These are phyloP conservation scores for Leersia perrieri DNA, from an alignment of 176 grass and related monocot genomes.

Conservation along the genomic window DNA sequence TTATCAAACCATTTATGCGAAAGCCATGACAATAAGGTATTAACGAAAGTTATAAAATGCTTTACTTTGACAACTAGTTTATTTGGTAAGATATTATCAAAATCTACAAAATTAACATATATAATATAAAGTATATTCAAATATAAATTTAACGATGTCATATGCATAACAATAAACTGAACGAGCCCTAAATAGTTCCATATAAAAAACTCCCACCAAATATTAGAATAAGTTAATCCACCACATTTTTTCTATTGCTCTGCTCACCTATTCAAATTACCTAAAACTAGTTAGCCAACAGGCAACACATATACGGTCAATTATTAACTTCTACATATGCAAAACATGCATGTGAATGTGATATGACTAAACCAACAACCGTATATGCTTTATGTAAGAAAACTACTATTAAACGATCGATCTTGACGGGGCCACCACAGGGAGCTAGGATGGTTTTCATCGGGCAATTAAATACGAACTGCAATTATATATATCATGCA, in stretches of 20 bases:
- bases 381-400: background rate
- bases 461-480: background rate
- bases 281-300: background rate
- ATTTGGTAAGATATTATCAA: no score
- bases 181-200: no score
- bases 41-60: no score
- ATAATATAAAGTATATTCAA: no score
- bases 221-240: background rate
- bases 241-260: background rate
- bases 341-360: background rate
- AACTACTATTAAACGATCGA: background rate
- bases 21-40: no score
- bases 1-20: no score
- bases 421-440: background rate
- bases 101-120: no score
- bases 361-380: background rate
- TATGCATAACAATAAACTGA: no score
- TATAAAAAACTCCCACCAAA: no score
- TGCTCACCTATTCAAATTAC: background rate
- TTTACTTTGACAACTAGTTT: no score
- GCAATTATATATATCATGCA: no score
- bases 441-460: background rate
- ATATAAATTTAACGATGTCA: no score
- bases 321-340: background rate
- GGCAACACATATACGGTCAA: background rate